Evolutionary conservation across 2,329 filamentous ascomycete species (phyloP).

Genomic region (Trichoderma atroviride): DNA sequence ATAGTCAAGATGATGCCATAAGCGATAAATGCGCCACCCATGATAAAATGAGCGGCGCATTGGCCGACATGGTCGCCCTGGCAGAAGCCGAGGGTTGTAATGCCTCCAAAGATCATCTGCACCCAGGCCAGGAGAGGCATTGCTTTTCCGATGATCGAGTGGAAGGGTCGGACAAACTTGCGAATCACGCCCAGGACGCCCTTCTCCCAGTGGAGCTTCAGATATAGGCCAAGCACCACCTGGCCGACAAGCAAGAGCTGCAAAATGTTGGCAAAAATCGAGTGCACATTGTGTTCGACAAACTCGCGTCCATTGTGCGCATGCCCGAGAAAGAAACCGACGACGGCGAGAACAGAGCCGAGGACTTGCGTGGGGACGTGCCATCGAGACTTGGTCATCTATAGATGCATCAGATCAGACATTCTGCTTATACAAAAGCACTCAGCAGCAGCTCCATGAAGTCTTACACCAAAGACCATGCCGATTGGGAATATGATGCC

Average conservation of each 20-base stretch:
- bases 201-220: conserved; percentile 85
- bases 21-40: conserved; percentile 94
- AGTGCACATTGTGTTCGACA: conserved; percentile 72
- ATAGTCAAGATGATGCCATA: conserved; percentile 90
- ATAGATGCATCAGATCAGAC: conserved; percentile 27
- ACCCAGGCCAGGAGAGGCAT: conserved; percentile 87
- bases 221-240: conserved; percentile 78
- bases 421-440: background rate
- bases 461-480: conserved; percentile 87
- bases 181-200: conserved; percentile 81
- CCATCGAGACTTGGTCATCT: conserved; percentile 90
- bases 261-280: conserved; percentile 75
- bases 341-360: conserved; percentile 72
- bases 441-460: background rate
- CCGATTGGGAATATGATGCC: conserved; percentile 90
- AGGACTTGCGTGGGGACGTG: conserved; percentile 86
- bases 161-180: conserved; percentile 68
- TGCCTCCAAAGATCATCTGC: conserved; percentile 95
- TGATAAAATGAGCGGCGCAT: conserved; percentile 96
- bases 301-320: conserved; percentile 89
- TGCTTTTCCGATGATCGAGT: conserved; percentile 81
- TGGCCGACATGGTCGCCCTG: conserved; percentile 88
- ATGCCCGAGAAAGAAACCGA: conserved; percentile 91
- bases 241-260: conserved; percentile 80
- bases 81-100: conserved; percentile 90